Percentiles rank a stretch among this genome's conserved stretches.
These are phyloP conservation scores for Cenchrus fungigraminus DNA, from an alignment of 176 grass and related monocot species.

Conservation along the genomic window DNA sequence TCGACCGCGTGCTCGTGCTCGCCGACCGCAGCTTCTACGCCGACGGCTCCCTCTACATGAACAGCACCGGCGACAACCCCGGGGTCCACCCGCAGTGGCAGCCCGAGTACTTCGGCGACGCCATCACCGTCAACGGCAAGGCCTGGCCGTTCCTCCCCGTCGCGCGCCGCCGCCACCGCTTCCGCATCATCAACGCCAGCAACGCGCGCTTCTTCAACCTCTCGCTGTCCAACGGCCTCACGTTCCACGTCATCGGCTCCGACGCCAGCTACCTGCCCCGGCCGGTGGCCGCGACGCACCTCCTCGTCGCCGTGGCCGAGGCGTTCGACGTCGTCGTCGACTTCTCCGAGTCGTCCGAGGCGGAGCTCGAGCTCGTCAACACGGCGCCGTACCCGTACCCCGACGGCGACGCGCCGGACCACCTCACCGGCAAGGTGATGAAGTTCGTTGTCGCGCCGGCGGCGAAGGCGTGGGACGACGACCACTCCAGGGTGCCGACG, in stretches of 20 bases:
- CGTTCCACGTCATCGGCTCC: constrained; percentile 61
- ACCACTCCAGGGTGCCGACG: constrained; percentile 45
- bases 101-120: constrained; percentile 73
- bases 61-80: constrained; percentile 53
- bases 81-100: constrained; percentile 63
- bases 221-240: constrained; percentile 43
- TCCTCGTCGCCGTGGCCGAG: constrained; percentile 60
- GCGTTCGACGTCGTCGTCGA: constrained; percentile 68
- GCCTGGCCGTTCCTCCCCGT: constrained; percentile 71
- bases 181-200: constrained; percentile 73
- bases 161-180: constrained; percentile 52
- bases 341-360: constrained; percentile 16
- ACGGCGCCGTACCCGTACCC: constrained; percentile 74
- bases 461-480: constrained; percentile 2
- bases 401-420: constrained; percentile 34
- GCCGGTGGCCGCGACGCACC: constrained; percentile 17
- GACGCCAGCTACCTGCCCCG: constrained; percentile 57
- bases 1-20: constrained; percentile 62
- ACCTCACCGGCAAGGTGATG: constrained; percentile 58
- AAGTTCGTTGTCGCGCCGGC: constrained; percentile 45
- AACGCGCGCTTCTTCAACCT: constrained; percentile 80
- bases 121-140: constrained; percentile 74
- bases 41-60: constrained; percentile 67
- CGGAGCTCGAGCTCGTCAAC: constrained; percentile 49
- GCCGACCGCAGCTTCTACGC: constrained; percentile 72